Base-by-base conservation (phyloP, 805 yeast genomes). In the Tetrapisispora nanseiensis region DNA sequence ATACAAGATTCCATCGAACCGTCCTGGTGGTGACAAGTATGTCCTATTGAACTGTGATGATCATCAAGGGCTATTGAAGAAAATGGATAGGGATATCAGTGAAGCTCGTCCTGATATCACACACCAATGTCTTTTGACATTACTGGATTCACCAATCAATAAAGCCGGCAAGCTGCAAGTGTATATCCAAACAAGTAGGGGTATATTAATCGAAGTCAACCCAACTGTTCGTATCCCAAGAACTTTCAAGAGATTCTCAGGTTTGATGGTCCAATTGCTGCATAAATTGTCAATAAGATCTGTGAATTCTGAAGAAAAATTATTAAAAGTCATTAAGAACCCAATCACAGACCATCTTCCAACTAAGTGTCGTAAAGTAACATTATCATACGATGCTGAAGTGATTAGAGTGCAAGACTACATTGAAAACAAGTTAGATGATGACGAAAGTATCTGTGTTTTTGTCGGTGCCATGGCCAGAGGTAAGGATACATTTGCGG, bases 71-170 rank as follows among this genome's bases (percentile, higher is more conserved):
- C 70, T 90, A 40, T 70, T 92, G 55, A 82, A 90, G 63, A 90
- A 87, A 61, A 86, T 90, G 95, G 95, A 95, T 41, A 78, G 97
- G 60, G 97, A 92, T 59, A 90, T 92, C 49, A 86, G 95, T 38
- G 98, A 92, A 60, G 97, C 97, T 7, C 79, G 98, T 64, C 98
- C 98, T n/a, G 98, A 92, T 63, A 92, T 92, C 56, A 92, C 98
- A 34, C 98, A 92, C 62, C 98, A 90, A 67, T 92, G 98, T 71
- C 75, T 92, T 33, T 72, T 92, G 64, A 90, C 98, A 3, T 71
- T 92, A 50, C 71, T 92, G 55, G 98, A 92, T 63, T 86, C 96
- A n/a, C 98, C 98, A 33, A 83, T 92, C 56, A 92, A 92, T 69
- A 92, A 92, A 66, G 97, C 97, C 6, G 98, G 98, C 8, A 86